A percentile compares a stretch with the other conserved stretches of the same genome.
Conservation (phyloP, 176 grass and related monocot genomes). For the Hyparrhenia diplandra region DNA sequence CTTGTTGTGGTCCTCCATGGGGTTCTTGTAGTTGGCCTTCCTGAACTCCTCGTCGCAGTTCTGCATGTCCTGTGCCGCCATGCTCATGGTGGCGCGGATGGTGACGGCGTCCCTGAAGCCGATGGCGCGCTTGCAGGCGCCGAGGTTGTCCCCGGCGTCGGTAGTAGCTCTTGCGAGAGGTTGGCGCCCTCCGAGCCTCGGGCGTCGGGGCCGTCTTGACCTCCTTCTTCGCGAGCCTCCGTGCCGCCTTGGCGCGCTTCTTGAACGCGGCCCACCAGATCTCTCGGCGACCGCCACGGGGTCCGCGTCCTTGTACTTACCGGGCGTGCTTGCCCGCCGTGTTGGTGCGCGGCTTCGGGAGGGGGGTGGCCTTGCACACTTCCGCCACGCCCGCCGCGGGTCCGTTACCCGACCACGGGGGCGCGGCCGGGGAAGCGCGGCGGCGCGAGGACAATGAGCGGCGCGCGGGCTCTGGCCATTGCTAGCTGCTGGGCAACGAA, state of each 20-base stretch:
- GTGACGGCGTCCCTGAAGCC: slow-evolving; percentile 30
- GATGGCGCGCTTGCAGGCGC: slow-evolving; percentile 34
- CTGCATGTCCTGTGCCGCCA: slow-evolving; percentile 41
- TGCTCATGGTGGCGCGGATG: slow-evolving; percentile 46
- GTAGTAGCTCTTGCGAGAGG: slow-evolving; percentile 13
- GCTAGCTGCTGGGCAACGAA: no score
- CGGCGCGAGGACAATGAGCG: neutral
- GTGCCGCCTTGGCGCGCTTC: slow-evolving; percentile 3
- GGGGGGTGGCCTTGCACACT: slow-evolving; percentile 29
- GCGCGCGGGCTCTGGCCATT: slow-evolving; percentile 23
- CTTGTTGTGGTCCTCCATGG: slow-evolving; percentile 9
- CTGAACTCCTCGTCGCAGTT: slow-evolving; percentile 46
- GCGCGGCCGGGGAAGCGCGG: neutral
- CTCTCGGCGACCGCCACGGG: slow-evolving; percentile 12
- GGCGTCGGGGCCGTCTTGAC: neutral
- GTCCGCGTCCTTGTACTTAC: slow-evolving; percentile 1
- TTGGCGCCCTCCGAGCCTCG: neutral
- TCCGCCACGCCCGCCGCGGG: neutral
- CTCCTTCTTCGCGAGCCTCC: neutral
- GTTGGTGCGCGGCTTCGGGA: slow-evolving; percentile 23
- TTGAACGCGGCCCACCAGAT: slow-evolving; percentile 34
- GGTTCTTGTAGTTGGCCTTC: slow-evolving; percentile 20
- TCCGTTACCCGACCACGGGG: no score
- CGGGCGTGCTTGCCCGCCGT: slow-evolving; percentile 20
- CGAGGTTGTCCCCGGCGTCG: slow-evolving; percentile 35